Base-by-base conservation (phyloP, 139 green algal genomes). In the Eudorina sp. region DNA sequence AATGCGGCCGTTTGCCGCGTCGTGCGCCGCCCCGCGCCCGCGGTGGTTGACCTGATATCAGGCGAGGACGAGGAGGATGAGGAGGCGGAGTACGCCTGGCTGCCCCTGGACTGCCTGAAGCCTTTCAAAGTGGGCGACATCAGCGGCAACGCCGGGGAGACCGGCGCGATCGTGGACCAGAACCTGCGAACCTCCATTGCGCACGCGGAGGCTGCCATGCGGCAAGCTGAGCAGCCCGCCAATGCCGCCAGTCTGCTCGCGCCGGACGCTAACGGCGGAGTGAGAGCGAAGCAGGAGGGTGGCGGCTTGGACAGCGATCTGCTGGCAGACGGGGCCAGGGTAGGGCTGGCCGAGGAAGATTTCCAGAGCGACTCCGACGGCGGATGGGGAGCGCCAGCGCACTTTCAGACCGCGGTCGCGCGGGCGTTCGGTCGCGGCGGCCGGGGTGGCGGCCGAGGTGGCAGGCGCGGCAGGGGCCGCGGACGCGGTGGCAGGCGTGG, bases 21-120 rank as follows among this genome's bases (percentile, higher is more conserved):
- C n/a, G n/a, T n/a, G n/a, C n/a, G n/a, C n/a, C n/a, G n/a, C n/a
- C 51, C 51, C 51, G 16, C 51, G 51, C 13, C 51, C 51, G 51
- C 51, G 51, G 51, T 58, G 13, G 51, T 58, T 58, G n/a, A n/a
- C n/a, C n/a, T n/a, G n/a, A n/a, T n/a, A n/a, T n/a, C n/a, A n/a
- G n/a, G n/a, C n/a, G 85, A 92, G 43, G 90, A 88, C 6, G 89
- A 92, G 53, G 94, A 95, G 0, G 90, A 94, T 7, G 95, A 98
- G 4, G 96, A 98, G 89, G 96, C 96, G 8, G 96, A 98, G 92
- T 98, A 97, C 88, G 96, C 96, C 19, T 98, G 96, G 96, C 94
- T 98, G 82, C 93, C 94, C 0, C 82, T 93, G 13, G 92, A 96
- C 72, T 94, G 90, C 87, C 81, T 98, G 36, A 96, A 96, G 85